These are phyloP conservation scores for Periconia macrospinosa DNA, from an alignment of 2,329 filamentous ascomycete species.

Conservation along the genomic window DNA sequence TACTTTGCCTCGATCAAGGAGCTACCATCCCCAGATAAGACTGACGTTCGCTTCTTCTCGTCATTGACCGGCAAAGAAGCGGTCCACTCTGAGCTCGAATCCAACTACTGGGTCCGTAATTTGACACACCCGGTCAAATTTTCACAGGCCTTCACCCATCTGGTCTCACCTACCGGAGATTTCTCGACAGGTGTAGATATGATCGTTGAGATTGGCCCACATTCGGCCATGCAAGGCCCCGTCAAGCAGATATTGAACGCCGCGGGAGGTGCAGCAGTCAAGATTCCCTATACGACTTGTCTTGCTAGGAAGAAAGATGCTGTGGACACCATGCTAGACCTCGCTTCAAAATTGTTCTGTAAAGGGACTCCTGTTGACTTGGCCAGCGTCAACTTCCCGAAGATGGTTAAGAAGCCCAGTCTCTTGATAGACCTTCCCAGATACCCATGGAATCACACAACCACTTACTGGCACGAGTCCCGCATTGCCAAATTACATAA, in stretches of 20 bases:
- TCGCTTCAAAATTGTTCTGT: constrained; percentile 14
- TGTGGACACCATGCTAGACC: constrained; percentile 17
- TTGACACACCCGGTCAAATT: constrained; percentile 7
- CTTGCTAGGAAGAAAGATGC: constrained; percentile 30
- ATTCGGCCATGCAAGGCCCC: constrained; percentile 26
- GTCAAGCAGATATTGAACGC: constrained; percentile 24
- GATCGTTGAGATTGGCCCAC: constrained; percentile 26
- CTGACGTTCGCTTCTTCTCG: constrained; percentile 17
- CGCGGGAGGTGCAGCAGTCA: constrained; percentile 14
- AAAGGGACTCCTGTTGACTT: constrained; percentile 18
- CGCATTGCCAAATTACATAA: constrained; percentile 15
- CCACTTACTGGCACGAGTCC: constrained; percentile 25
- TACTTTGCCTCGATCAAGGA: constrained; percentile 20
- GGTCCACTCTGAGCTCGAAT: constrained; percentile 11
- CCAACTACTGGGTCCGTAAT: constrained; percentile 30
- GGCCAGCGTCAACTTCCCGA: constrained; percentile 28
- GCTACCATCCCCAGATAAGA: constrained; percentile 19
- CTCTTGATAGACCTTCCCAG: constrained; percentile 17
- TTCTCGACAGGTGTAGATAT: constrained; percentile 17
- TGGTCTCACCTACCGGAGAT: constrained; percentile 6
- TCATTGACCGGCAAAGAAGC: constrained; percentile 18
- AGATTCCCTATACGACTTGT: constrained; percentile 21
- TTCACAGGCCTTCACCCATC: too few species aligned
- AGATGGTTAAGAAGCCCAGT: background rate
- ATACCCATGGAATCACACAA: constrained; percentile 39